These are phyloP conservation scores for Phialophora macrospora DNA, from an alignment of 2,329 filamentous ascomycete species.

Conservation along the genomic window DNA sequence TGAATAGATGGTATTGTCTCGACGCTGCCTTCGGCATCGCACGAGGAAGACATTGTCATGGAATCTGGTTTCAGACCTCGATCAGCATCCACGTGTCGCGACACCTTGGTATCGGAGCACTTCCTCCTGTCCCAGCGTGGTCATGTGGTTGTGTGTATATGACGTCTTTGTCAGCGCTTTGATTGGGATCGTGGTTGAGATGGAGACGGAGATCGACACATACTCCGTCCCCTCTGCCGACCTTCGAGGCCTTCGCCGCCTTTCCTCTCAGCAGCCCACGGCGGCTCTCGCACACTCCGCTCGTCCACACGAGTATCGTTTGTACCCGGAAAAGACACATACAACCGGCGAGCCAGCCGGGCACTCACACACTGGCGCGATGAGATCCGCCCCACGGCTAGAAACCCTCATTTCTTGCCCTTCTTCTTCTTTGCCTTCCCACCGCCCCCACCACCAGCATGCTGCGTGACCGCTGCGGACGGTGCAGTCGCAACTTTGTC, in stretches of 20 bases:
- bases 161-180: neutral
- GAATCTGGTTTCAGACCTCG: neutral
- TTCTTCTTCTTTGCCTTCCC: constrained; percentile 38
- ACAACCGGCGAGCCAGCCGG: too few relatives aligned
- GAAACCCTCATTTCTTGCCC: constrained; percentile 36
- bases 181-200: neutral
- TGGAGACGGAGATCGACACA: neutral
- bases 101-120: neutral
- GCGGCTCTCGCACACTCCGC: neutral
- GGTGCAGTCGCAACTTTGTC: constrained; percentile 28
- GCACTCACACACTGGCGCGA: neutral
- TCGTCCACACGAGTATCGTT: neutral
- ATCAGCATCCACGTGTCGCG: neutral
- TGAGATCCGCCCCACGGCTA: neutral
- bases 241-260: neutral
- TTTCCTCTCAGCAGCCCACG: too few relatives aligned
- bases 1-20: neutral
- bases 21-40: too few relatives aligned
- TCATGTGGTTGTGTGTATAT: neutral
- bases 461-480: constrained; percentile 22
- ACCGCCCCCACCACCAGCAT: constrained; percentile 25
- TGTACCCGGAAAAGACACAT: neutral
- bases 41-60: neutral
- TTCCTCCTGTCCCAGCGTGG: neutral
- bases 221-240: too few relatives aligned